Base-by-base conservation (phyloP, 2,329 filamentous ascomycete species). In the Claviceps monticola region DNA sequence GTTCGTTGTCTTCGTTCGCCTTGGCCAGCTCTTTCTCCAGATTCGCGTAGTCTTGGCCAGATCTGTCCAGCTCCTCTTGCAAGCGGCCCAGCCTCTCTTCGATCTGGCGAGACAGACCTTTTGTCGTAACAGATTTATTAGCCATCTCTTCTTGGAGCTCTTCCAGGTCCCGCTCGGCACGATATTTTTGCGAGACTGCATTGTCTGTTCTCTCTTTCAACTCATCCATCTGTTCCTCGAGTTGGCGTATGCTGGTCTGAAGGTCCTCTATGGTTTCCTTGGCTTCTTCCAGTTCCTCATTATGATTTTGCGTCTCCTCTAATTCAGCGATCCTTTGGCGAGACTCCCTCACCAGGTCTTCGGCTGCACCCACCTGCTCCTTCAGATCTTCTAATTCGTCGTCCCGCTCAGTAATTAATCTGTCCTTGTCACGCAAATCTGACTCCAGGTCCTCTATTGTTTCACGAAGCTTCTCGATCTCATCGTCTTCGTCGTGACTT, bases 71-170 rank as follows among this genome's bases (percentile, higher is more conserved):
- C 53, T 89, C 84, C 46, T 77, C 71, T 58, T 89, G 83, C 9
- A 90, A 68, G 36, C 80, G 79, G 49, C 72, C 69, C 8, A 80
- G 70, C 64, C 82, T 87, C 57, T 87, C 84, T 60, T 90, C 84
- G 17, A 88, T 75, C 65, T 90, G 85, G 36, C 84, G 78, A 50
- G 80, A 86, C 8, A 88, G 72, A 2, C 83, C 84, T 62, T 86
- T 88, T 13, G 84, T 86, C 50, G 80, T 80, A 39, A 88, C 76
- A 0, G 86, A 90, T 59, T 88, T 89, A 66, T 90, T 83, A 21
- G 84, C 77, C 75, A 89, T 80, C 59, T 89, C 86, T 51, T 87
- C 83, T 55, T 86, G 84, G 23, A 89, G 72, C 60, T 84, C 80
- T 58, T 82, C 74, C 16, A 84, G 68, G 53, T 84, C 75, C 6